phyloP scores from a whole-genome alignment of 169 alveolate genomes.

The Plasmodium gallinaceum region DNA sequence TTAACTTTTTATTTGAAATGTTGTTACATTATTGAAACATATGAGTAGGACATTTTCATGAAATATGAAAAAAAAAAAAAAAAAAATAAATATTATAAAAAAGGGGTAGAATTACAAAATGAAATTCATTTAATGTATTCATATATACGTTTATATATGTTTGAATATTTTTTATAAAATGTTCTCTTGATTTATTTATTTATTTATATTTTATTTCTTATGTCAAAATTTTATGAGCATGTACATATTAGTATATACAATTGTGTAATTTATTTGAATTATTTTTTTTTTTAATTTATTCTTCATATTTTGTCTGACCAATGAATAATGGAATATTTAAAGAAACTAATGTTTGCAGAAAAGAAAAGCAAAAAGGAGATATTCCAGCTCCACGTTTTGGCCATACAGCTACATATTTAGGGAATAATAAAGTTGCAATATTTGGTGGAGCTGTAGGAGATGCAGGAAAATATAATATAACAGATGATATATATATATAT shows the following conservation, averaged over 20 bases:
- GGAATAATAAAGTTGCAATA: constrained; percentile 91
- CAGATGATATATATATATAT: constrained; percentile 96
- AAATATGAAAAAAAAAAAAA: too few relatives aligned
- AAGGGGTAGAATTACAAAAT: too few relatives aligned
- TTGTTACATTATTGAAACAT: too few relatives aligned
- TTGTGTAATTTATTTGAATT: constrained; percentile 18
- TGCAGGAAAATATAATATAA: constrained; percentile 97
- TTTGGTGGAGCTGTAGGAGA: constrained; percentile 98
- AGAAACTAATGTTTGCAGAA: constrained; percentile 76
- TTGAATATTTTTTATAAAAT: too few relatives aligned
- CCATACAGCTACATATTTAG: constrained; percentile 96
- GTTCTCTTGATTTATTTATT: background rate
- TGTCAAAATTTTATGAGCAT: background rate
- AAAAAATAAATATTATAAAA: too few relatives aligned
- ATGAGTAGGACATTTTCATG: too few relatives aligned
- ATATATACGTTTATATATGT: too few relatives aligned
- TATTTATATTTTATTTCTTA: background rate
- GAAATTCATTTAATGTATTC: too few relatives aligned
- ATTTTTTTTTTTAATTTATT: background rate
- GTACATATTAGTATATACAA: constrained; percentile 10
- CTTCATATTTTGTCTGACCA: constrained; percentile 28
- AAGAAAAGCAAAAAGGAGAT: constrained; percentile 92
- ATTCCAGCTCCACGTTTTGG: constrained; percentile 98
- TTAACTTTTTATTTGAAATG: too few relatives aligned
- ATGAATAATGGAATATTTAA: constrained; percentile 77